Evolutionary conservation across 2,329 filamentous ascomycete genomes (phyloP).

Genomic region (Aspergillus persii): DNA sequence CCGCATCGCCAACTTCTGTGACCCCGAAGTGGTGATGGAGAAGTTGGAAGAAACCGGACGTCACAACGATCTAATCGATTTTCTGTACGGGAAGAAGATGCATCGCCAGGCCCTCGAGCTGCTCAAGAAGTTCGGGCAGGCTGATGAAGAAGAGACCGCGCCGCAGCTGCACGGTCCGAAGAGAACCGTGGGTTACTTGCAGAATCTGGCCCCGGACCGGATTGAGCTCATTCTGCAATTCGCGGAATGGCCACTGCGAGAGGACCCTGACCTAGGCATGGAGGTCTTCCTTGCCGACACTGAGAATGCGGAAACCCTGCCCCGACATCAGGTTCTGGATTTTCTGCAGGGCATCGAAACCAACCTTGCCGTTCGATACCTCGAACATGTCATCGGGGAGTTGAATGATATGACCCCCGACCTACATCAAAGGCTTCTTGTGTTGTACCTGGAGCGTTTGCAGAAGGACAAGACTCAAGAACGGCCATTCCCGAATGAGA

Average conservation of each 20-base stretch:
- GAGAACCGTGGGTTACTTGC: constrained; percentile 84
- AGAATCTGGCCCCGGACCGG: constrained; percentile 79
- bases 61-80: constrained; percentile 95
- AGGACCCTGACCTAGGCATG: constrained; percentile 74
- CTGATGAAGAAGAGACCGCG: constrained; percentile 39
- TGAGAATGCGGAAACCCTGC: constrained; percentile 88
- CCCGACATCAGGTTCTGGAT: constrained; percentile 69
- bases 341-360: constrained; percentile 71
- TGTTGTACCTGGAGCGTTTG: constrained; percentile 63
- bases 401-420: constrained; percentile 80
- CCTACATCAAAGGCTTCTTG: constrained; percentile 80
- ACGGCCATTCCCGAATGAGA: constrained; percentile 36
- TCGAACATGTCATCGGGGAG: constrained; percentile 88
- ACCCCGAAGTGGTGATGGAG: constrained; percentile 91
- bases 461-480: constrained; percentile 39
- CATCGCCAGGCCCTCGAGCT: constrained; percentile 84
- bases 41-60: constrained; percentile 83
- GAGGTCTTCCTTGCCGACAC: constrained; percentile 91
- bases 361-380: constrained; percentile 72
- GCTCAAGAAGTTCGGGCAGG: constrained; percentile 74
- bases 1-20: constrained; percentile 94
- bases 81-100: constrained; percentile 91
- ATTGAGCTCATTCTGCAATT: constrained; percentile 91
- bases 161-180: constrained; percentile 72
- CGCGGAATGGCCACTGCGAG: constrained; percentile 78